These are phyloP conservation scores for Aspergillus egyptiacus DNA, from an alignment of 495 filamentous ascomycete genomes.

Conservation along the genomic window DNA sequence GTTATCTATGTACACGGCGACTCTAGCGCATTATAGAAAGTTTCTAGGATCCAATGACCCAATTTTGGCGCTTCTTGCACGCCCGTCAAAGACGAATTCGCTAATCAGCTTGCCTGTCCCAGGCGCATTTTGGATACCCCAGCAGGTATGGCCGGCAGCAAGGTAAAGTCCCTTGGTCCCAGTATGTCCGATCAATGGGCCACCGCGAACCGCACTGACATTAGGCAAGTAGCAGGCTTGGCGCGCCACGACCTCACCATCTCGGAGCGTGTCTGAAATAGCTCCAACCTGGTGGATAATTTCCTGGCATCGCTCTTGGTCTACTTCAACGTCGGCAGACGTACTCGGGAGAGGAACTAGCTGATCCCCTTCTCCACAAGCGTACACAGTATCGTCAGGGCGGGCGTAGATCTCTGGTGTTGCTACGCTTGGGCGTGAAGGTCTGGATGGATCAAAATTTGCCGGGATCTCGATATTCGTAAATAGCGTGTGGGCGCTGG, in stretches of 20 bases:
- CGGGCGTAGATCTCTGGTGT: constrained; percentile 92
- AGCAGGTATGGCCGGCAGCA: constrained; percentile 91
- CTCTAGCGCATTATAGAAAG: constrained; percentile 29
- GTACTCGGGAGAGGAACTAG: constrained; percentile 67
- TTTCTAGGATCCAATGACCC: constrained; percentile 62
- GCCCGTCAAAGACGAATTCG: constrained; percentile 77
- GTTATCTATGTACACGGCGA: constrained; percentile 4
- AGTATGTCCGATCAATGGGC: constrained; percentile 74
- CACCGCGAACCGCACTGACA: constrained; percentile 55
- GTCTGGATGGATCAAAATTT: constrained; percentile 46
- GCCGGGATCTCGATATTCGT: constrained; percentile 76
- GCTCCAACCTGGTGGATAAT: constrained; percentile 74
- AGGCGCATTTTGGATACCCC: constrained; percentile 96
- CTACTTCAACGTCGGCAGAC: constrained; percentile 71
- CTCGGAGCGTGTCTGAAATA: constrained; percentile 68
- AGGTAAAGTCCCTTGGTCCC: constrained; percentile 71
- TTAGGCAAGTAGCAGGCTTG: constrained; percentile 96
- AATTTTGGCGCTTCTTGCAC: constrained; percentile 68
- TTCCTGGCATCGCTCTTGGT: constrained; percentile 75
- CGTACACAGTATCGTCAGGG: constrained; percentile 83
- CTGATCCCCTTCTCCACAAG: constrained; percentile 85
- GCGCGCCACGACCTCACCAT: constrained; percentile 69
- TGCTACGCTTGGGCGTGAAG: constrained; percentile 53
- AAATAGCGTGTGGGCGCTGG: constrained; percentile 85
- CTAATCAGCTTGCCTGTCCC: constrained; percentile 86